Evolutionary conservation across 2,329 filamentous ascomycete species (phyloP), one percentile per base, ranked within the genome.

Genomic region (Neofusicoccum laricinum): DNA sequence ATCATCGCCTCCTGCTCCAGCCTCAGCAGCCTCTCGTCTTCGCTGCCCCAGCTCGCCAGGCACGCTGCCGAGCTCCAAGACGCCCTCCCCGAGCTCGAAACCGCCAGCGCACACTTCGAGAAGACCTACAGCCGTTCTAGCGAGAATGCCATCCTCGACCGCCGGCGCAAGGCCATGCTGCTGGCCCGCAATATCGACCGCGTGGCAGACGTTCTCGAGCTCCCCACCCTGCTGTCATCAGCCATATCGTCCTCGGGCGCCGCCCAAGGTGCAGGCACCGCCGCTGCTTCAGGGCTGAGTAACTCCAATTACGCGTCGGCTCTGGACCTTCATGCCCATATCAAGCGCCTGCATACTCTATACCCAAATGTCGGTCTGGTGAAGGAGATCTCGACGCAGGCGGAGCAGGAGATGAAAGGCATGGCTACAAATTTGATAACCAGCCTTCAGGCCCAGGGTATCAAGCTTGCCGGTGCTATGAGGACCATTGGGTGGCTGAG

Each of bases 401-500:
- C 94, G 10, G 92, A 97, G 70, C 87, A 88, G 61, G 91, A 92
- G 41, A 96, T 98, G 85, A 90, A 91, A 71, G 88, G 90, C 64
- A 92, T 98, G 86, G 92, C 92, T 0, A 87, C 88, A 8, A 93
- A 95, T 70, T 85, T 99, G 4, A 89, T 99, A 64, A 81, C 84
- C 10, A 88, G 89, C 10, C 84, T 99, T 30, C 90, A 92, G 68
- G 84, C 86, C 0, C 91, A 91, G 2, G 87, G 87, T 19, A 84
- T 99, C 58, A 96, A 97, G 77, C 85, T 99, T 3, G 93, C 95
- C 25, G 90, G 90, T 12, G 93, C 93, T 0, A 90, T 99, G 80
- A 87, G 96, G 61, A 97, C 92, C 1, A 88, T 97, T 55, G 92
- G 93, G 65, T 97, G 93, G 91, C 82, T 99, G 49, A 88, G 94